Evolutionary conservation across 1,284 basidiomycete genomes (phyloP), one percentile per base, ranked within the genome.

Genomic region (Gomphus bonarii): DNA sequence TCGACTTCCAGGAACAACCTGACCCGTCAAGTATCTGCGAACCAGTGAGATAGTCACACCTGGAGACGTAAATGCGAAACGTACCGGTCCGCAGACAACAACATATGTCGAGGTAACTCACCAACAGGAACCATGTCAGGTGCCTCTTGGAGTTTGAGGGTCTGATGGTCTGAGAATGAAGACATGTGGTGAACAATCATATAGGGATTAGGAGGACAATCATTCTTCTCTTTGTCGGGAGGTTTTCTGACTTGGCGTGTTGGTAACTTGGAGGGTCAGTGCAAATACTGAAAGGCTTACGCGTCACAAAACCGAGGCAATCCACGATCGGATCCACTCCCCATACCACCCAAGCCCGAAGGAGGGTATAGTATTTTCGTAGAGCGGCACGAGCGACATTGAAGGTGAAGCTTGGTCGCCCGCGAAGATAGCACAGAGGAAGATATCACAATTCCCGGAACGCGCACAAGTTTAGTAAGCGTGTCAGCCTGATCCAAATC

Each of bases 61-160:
- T 54, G 12, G 16, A 28, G 18, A 18, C 38, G 12, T 6, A 31
- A 16, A 9, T 11, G n/a, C 25, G 30, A 25, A 52, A 63, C 67
- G 48, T 38, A 71, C 68, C 93, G 76, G 70, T 99, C 97, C 11
- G 85, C 85, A 38, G 91, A 95, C 28, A 99, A 77, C 56, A 97
- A 80, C 79, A 99, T 94, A 70, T 99, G 97, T 44, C 95, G 76
- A 4, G 97, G 97, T 49, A 99, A 76, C 68, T 99, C 97, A 76
- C 97, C 97, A 22, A 99, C 94, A 2, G 97, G 97, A 0, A 99
- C 97, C 93, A 98, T 97, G 69, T 99, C 97, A 0, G 97, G 97
- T 7, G 95, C 95, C 72, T 99, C 97, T 70, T 99, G 97, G 14
- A 99, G 79, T 70, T 99, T 99, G 65, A 99, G 79, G 7, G 85